A percentile compares a stretch with the other conserved stretches of the same genome.
These are phyloP conservation scores for Vigna trinervia DNA, from an alignment of 306 rosid genomes.

Conservation along the genomic window DNA sequence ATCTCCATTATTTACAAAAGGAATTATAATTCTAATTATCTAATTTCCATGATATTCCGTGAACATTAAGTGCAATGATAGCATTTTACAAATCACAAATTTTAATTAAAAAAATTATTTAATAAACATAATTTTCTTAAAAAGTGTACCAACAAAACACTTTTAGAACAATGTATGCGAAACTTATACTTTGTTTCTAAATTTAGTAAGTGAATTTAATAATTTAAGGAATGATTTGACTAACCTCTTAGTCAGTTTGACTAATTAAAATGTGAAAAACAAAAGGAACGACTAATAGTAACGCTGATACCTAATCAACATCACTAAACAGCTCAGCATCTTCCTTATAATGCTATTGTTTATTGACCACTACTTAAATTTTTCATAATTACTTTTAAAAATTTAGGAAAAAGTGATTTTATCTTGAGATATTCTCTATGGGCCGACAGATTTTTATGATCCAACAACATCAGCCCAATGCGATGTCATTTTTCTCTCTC, in stretches of 20 bases:
- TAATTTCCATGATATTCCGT: neutral
- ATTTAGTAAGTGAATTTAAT: too few species aligned
- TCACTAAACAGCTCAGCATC: neutral
- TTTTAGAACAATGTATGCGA: neutral
- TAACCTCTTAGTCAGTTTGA: too few species aligned
- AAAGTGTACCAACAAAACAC: neutral
- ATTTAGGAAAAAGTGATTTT: too few species aligned
- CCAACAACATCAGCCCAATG: slow-evolving; percentile 27
- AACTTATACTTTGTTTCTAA: neutral
- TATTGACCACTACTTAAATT: neutral
- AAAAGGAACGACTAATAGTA: neutral
- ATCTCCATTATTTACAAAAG: neutral
- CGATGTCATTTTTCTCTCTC: neutral
- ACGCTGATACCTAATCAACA: neutral
- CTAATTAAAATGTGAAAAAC: neutral
- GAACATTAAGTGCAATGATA: neutral
- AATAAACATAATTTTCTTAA: neutral
- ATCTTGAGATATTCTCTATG: neutral
- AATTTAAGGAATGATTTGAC: too few species aligned
- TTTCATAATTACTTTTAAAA: neutral
- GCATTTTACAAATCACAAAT: neutral
- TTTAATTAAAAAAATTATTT: neutral
- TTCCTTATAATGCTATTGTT: neutral
- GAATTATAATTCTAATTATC: neutral
- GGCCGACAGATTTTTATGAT: neutral